Conservation (phyloP, 805 yeast genomes). For the Ogataea pilisensis region DNA sequence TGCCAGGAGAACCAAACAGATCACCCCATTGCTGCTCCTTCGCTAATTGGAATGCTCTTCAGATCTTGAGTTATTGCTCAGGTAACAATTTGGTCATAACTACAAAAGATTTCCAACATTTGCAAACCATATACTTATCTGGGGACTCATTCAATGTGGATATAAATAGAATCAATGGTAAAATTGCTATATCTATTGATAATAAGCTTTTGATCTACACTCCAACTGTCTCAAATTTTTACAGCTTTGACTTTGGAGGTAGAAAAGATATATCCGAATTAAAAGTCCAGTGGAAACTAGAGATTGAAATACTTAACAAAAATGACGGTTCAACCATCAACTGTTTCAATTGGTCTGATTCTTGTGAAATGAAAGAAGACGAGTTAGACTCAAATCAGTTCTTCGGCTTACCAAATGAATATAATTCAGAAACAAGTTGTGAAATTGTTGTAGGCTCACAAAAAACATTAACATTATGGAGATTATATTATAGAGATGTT, state of each 20-base stretch:
- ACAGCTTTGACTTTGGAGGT: slow-evolving; percentile 31
- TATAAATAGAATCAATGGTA: slow-evolving; percentile 58
- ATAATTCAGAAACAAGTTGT: slow-evolving; percentile 33
- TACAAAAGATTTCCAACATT: slow-evolving; percentile 44
- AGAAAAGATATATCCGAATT: slow-evolving; percentile 29
- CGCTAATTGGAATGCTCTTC: slow-evolving; percentile 60
- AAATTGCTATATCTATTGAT: slow-evolving; percentile 50
- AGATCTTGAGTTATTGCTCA: slow-evolving; percentile 72
- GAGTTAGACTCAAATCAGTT: slow-evolving; percentile 25
- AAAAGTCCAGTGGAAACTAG: slow-evolving; percentile 30
- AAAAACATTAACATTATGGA: slow-evolving; percentile 48
- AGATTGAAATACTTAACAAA: slow-evolving; percentile 21
- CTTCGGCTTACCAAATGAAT: slow-evolving; percentile 31
- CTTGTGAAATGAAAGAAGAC: slow-evolving; percentile 26
- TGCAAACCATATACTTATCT: slow-evolving; percentile 76
- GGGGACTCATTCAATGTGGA: slow-evolving; percentile 64
- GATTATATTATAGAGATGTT: slow-evolving; percentile 30
- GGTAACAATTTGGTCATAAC: slow-evolving; percentile 80
- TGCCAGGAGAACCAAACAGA: slow-evolving; percentile 82
- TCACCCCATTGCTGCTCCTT: slow-evolving; percentile 52
- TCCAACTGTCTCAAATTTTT: slow-evolving; percentile 51
- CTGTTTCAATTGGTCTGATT: slow-evolving; percentile 34
- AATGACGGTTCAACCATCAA: slow-evolving; percentile 25
- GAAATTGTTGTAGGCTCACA: slow-evolving; percentile 64
- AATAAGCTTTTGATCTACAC: slow-evolving; percentile 44